phyloP scores from a whole-genome alignment of 257 asterid species.

The Primulina tabacum region DNA sequence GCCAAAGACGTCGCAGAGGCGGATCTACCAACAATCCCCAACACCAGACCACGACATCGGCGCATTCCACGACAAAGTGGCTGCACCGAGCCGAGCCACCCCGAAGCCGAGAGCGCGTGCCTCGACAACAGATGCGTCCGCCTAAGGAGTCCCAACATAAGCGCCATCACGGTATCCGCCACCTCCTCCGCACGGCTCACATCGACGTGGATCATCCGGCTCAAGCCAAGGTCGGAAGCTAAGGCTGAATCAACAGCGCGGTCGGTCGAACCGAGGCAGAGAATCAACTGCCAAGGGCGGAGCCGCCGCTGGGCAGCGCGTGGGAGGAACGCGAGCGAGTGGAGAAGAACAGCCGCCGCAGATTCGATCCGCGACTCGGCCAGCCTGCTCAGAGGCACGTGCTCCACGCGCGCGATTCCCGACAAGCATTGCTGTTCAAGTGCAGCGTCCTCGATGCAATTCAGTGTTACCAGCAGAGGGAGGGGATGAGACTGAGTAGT shows the following conservation, averaged over 20 bases:
- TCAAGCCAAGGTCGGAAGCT: conserved; percentile 77
- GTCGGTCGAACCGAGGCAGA: conserved; percentile 95
- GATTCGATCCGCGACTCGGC: conserved; percentile 87
- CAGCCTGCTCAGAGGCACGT: conserved; percentile 85
- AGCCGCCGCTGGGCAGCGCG: conserved; percentile 99
- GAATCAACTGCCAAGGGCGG: conserved; percentile 89
- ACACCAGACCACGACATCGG: conserved; percentile 67
- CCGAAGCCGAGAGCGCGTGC: conserved; percentile 86
- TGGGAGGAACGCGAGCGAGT: conserved; percentile 93
- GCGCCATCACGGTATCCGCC: conserved; percentile 98
- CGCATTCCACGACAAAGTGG: conserved; percentile 97
- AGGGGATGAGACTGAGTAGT: conserved; percentile 37
- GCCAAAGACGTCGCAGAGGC: conserved; percentile 91
- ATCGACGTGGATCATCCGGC: conserved; percentile 79
- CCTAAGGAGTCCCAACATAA: conserved; percentile 75
- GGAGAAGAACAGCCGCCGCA: conserved; percentile 83
- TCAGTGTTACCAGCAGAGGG: conserved; percentile 79
- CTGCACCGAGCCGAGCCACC: conserved; percentile 99
- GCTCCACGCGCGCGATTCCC: conserved; percentile 72
- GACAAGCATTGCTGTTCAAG: conserved; percentile 78
- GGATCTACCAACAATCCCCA: conserved; percentile 96
- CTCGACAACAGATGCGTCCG: conserved; percentile 93
- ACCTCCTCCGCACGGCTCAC: conserved; percentile 94
- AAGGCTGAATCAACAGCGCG: conserved; percentile 81
- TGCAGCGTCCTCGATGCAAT: conserved; percentile 77